Conservation (phyloP, 1,284 basidiomycete species). For the Rhizoctonia solani region DNA sequence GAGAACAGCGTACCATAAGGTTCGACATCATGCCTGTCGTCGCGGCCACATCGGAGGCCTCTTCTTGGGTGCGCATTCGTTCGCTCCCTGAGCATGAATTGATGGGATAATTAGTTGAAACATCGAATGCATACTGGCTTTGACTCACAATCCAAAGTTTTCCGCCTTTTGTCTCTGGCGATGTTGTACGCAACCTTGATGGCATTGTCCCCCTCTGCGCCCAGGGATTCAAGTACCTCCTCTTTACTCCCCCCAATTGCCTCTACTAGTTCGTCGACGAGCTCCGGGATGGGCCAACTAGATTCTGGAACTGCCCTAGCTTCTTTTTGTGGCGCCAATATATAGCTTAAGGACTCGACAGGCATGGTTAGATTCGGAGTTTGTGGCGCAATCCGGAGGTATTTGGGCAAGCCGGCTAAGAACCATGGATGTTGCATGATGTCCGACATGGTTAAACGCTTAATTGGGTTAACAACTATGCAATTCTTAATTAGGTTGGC, state of each 20-base stretch:
- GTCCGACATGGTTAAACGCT: slow-evolving; percentile 88
- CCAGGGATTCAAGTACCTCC: slow-evolving; percentile 83
- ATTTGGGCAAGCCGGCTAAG: slow-evolving; percentile 78
- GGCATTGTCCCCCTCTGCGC: slow-evolving; percentile 85
- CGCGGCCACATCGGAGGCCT: not conserved
- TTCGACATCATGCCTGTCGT: not conserved
- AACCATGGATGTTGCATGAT: slow-evolving; percentile 90
- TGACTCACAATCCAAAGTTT: slow-evolving; percentile 63
- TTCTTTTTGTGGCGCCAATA: slow-evolving; percentile 22
- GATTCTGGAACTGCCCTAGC: slow-evolving; percentile 57
- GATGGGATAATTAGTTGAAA: not conserved
- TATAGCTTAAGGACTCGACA: slow-evolving; percentile 26
- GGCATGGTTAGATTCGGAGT: slow-evolving; percentile 52
- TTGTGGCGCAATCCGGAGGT: slow-evolving; percentile 82
- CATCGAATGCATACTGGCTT: not conserved
- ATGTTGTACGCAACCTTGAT: slow-evolving; percentile 97
- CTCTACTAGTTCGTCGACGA: slow-evolving; percentile 79
- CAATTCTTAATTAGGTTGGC: slow-evolving; percentile 78
- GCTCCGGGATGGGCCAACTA: slow-evolving; percentile 85
- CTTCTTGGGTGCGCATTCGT: slow-evolving; percentile 27
- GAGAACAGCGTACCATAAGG: slow-evolving; percentile 10
- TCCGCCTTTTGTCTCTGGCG: slow-evolving; percentile 83
- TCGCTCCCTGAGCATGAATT: not conserved
- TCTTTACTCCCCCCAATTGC: slow-evolving; percentile 82
- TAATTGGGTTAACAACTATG: slow-evolving; percentile 90